Evolutionary conservation across 2,329 filamentous ascomycete species (phyloP).

Genomic region (Aspergillus jensenii): DNA sequence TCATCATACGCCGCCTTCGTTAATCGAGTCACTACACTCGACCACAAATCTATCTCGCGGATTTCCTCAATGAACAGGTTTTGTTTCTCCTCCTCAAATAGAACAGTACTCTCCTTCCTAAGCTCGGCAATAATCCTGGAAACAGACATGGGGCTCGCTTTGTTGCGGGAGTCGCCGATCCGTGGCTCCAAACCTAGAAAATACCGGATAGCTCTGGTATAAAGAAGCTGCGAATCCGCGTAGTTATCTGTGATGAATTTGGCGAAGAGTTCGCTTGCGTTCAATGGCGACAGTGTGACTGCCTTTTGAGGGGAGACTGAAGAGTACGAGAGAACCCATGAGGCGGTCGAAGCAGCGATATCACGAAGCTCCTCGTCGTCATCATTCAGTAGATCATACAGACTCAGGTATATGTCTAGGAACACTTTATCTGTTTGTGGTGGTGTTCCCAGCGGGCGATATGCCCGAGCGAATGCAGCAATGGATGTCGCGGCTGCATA

Average conservation of each 20-base stretch:
- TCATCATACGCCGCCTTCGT: constrained; percentile 23
- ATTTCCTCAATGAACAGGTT: constrained; percentile 90
- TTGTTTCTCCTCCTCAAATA: constrained; percentile 88
- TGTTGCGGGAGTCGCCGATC: constrained; percentile 20
- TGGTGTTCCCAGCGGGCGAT: constrained; percentile 20
- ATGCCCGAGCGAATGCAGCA: constrained; percentile 45
- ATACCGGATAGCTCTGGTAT: constrained; percentile 37
- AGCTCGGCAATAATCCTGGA: constrained; percentile 32
- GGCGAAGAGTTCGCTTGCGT: constrained; percentile 45
- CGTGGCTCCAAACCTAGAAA: constrained; percentile 34
- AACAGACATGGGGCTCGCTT: constrained; percentile 22
- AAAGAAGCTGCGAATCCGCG: constrained; percentile 31
- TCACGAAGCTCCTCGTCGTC: constrained; percentile 88
- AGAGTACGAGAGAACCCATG: constrained; percentile 36
- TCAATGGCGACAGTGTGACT: constrained; percentile 48
- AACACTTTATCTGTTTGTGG: constrained; percentile 34
- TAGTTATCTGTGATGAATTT: constrained; percentile 38
- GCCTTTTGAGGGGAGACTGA: constrained; percentile 27
- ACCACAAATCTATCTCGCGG: constrained; percentile 71
- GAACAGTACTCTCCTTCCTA: constrained; percentile 42
- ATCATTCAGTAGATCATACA: constrained; percentile 79
- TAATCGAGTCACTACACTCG: constrained; percentile 46
- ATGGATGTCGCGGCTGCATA: constrained; percentile 39
- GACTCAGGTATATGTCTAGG: constrained; percentile 60
- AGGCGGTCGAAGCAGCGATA: constrained; percentile 50